Percentiles rank a stretch among this genome's conserved stretches.
Evolutionary conservation across 2,329 filamentous ascomycete species (phyloP).

Genomic region (Penicillium sp.): DNA sequence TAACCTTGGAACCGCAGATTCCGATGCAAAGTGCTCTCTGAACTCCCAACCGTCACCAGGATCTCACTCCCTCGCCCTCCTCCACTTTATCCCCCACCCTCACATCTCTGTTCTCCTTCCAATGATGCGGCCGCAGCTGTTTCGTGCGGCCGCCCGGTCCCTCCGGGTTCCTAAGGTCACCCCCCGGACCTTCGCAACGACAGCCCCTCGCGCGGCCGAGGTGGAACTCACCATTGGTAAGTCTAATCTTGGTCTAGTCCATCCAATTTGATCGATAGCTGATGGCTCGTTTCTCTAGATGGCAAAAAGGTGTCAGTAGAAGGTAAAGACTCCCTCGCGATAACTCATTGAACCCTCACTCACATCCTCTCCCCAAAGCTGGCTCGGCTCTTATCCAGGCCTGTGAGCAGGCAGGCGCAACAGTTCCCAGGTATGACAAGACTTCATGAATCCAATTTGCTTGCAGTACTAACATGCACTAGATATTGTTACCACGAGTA

Average conservation of each 20-base stretch:
- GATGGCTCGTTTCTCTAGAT: constrained; percentile 57
- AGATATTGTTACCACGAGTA: constrained; percentile 99
- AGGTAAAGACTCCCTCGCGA: constrained; percentile 56
- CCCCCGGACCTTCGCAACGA: constrained; percentile 78
- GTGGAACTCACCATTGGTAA: constrained; percentile 94
- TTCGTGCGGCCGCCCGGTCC: constrained; percentile 60
- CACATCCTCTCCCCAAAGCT: constrained; percentile 55
- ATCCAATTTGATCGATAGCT: constrained; percentile 60
- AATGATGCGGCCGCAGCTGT: constrained; percentile 64
- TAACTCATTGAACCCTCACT: constrained; percentile 20
- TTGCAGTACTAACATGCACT: constrained; percentile 34
- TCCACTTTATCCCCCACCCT: constrained; percentile 16
- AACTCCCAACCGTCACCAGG: constrained; percentile 20
- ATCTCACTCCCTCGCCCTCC: constrained; percentile 13
- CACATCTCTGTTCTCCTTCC: constrained; percentile 19
- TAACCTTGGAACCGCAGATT: constrained; percentile 36
- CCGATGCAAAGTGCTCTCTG: constrained; percentile 31
- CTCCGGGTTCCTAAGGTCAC: constrained; percentile 52
- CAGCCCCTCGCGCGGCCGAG: constrained; percentile 75
- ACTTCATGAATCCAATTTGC: neutral
- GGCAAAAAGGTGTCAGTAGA: constrained; percentile 98
- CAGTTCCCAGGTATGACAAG: constrained; percentile 70
- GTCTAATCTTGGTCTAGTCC: constrained; percentile 29
- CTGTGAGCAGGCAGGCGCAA: constrained; percentile 94
- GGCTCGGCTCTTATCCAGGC: constrained; percentile 97